Base-by-base conservation (phyloP, 1,284 basidiomycete genomes). In the Heterobasidion annosum region DNA sequence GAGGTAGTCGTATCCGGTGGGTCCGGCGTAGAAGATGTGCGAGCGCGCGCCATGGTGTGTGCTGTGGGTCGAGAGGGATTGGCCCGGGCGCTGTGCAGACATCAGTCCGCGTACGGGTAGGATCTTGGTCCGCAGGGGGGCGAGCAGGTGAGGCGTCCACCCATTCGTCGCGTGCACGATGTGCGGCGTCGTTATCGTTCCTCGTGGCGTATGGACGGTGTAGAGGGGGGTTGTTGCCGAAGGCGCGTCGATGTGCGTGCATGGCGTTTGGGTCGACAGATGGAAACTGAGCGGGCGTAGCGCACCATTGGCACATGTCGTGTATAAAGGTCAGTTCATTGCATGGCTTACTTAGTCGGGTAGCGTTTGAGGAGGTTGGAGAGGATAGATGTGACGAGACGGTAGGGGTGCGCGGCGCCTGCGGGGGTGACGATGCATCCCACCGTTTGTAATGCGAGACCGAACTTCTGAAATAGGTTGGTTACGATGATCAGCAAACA, bases 131-230 rank as follows among this genome's bases (percentile, higher is more conserved):
- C 73, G 73, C 58, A 76, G 62, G 1, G 69, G 66, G 16, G 64
- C 58, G 54, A 90, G 68, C 18, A 92, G 81, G 61, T 85, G 79
- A 0, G 85, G 80, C 5, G 74, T 72, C 75, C 89, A 91, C 37
- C 76, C 88, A 65, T 93, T 93, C 1, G 88, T 91, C 0, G 88
- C 86, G 64, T 93, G 89, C 1, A 92, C 70, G 50, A 92, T 71
- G 60, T 88, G 85, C 3, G 67, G 68, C 0, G 86, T 68, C 3
- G 64, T 67, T 48, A 89, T 68, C 12, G 61, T 58, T 1, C 88
- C 86, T 46, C 72, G 76, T 1, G 78, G 72, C 0, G 88, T 90
- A 2, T 61, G 63, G 34, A 75, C 57, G 13, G 68, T 70, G 65
- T 78, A 77, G 33, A 62, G 57, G 1, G 61, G 62, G 8, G 58